Base-by-base conservation (phyloP, 139 green algal genomes). In the Prasinococcaceae sp. region DNA sequence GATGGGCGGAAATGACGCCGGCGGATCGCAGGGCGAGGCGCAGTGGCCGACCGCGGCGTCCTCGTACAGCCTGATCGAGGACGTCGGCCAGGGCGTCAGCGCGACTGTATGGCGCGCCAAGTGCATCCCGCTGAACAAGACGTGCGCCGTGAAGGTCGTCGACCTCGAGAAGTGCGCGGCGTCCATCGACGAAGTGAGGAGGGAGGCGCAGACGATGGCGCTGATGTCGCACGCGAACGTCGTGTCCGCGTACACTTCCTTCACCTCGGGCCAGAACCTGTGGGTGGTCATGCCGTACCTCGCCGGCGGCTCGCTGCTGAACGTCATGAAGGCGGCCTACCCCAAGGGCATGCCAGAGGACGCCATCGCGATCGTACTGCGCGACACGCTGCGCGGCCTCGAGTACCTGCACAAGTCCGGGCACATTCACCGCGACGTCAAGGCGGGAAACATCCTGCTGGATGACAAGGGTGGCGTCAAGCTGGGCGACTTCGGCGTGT, bases 371-470 rank as follows among this genome's bases (percentile, higher is more conserved):
- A 93, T 83, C 22, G 92, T 98, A 60, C 76, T 94, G 61, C 73
- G 79, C n/a, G 82, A 92, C 33, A 84, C 92, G 37, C 72, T 96
- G 24, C 87, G 84, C 57, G 89, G 71, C 2, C 70, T 97, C 44
- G 90, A 95, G 19, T 98, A 98, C 61, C 75, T 97, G 41, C 90
- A 98, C 75, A 71, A 73, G 9, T 68, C 93, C 40, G 80, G 82
- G n/a, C 74, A 81, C 48, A 96, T 98, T 45, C 90, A 98, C 65
- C 70, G 90, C 1, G 90, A 98, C 54, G 74, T 98, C 40, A 98
- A 97, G 80, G 90, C 90, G 1, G 90, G 90, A 23, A 99, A 99
- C 76, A 95, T 99, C 35, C 64, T 99, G 52, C 76, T 98, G n/a
- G 80, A 93, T 64, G 68, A 51, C 20, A 65, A 88, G 52, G 90